Evolutionary conservation across 169 alveolate genomes (phyloP).

Genomic region (Cryptosporidium parvum): DNA sequence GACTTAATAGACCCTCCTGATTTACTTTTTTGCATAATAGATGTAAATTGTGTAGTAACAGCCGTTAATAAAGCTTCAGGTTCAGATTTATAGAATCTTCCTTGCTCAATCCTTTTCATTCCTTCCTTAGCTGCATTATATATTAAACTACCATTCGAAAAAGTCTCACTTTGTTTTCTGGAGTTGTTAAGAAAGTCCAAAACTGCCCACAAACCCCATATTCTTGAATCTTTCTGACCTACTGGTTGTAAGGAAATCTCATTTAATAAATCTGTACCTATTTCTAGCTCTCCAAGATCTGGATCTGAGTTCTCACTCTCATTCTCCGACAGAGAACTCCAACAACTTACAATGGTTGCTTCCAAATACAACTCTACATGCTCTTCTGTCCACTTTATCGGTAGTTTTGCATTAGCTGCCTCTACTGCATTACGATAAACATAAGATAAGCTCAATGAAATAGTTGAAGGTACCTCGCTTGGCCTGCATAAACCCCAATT

Average conservation of each 20-base stretch:
- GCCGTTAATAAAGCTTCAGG: slow-evolving; percentile 71
- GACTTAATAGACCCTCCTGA: slow-evolving; percentile 22
- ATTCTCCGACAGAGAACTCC: slow-evolving; percentile 69
- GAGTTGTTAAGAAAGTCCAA: slow-evolving; percentile 62
- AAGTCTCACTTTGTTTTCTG: slow-evolving; percentile 39
- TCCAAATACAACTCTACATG: slow-evolving; percentile 72
- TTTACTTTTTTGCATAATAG: slow-evolving; percentile 69
- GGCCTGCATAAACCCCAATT: slow-evolving; percentile 75
- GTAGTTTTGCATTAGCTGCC: slow-evolving; percentile 47
- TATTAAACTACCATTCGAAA: slow-evolving; percentile 5
- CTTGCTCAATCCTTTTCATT: slow-evolving; percentile 62
- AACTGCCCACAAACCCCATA: slow-evolving; percentile 76
- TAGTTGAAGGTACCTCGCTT: slow-evolving; percentile 62
- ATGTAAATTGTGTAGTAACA: slow-evolving; percentile 61
- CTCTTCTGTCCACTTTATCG: slow-evolving; percentile 68
- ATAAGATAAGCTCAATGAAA: slow-evolving; percentile 63
- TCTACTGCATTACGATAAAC: slow-evolving; percentile 73
- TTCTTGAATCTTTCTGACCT: slow-evolving; percentile 68
- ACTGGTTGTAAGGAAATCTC: slow-evolving; percentile 59
- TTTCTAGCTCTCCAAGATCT: slow-evolving; percentile 44
- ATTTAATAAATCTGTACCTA: slow-evolving; percentile 67
- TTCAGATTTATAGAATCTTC: slow-evolving; percentile 52
- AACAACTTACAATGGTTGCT: slow-evolving; percentile 71
- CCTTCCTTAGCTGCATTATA: slow-evolving; percentile 68
- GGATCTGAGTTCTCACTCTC: slow-evolving; percentile 30